phyloP scores from a whole-genome alignment of 2,329 filamentous ascomycete species.

The Rhynchosporium agropyri region DNA sequence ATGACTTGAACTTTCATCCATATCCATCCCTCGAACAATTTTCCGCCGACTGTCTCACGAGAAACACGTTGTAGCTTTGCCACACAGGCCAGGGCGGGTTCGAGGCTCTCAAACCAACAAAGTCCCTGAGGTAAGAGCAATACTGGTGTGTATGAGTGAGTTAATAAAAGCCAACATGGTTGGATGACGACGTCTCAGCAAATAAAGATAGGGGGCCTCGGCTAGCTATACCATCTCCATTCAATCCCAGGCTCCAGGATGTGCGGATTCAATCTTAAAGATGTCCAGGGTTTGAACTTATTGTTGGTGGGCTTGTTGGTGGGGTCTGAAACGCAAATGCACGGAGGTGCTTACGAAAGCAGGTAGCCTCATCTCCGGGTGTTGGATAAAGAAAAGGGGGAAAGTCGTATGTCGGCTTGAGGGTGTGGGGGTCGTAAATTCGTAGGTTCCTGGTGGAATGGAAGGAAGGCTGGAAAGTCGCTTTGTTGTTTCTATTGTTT shows the following conservation, averaged over 20 bases:
- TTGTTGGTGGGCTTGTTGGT: neutral
- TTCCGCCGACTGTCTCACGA: neutral
- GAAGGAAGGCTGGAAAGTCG: neutral
- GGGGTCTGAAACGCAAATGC: constrained; percentile 18
- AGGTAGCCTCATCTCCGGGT: constrained; percentile 22
- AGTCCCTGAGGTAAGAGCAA: neutral
- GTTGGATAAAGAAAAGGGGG: neutral
- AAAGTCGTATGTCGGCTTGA: neutral
- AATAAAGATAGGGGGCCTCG: neutral
- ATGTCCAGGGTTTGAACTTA: neutral
- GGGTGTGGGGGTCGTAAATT: constrained; percentile 15
- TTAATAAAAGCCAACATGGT: too few species aligned
- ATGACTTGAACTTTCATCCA: neutral
- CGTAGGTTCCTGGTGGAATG: constrained; percentile 20
- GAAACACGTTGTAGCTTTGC: neutral
- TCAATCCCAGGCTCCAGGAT: constrained; percentile 5
- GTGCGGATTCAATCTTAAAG: constrained; percentile 7
- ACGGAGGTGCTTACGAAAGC: constrained; percentile 1
- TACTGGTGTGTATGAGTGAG: neutral
- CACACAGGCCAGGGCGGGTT: neutral
- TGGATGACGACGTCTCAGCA: neutral
- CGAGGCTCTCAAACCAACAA: neutral
- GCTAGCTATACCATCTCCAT: neutral
- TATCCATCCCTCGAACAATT: neutral
- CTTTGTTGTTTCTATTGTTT: neutral